phyloP scores from a whole-genome alignment of 208 protist genomes.

The Angomonas ambiguus region DNA sequence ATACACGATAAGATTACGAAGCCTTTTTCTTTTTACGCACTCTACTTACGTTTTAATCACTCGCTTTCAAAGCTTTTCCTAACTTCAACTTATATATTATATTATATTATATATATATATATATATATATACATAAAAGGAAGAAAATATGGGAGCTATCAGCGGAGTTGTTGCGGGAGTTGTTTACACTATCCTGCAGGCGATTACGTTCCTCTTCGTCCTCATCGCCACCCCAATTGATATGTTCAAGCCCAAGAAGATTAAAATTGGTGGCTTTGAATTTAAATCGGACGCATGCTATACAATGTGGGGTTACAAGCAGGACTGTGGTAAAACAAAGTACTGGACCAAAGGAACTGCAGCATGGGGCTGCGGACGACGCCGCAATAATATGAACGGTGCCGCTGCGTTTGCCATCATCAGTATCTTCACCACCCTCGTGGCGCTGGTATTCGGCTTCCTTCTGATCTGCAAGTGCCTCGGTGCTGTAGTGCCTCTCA shows the following conservation, averaged over 20 bases:
- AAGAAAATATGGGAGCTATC: constrained; percentile 25
- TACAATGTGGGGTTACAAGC: constrained; percentile 42
- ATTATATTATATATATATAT: no score
- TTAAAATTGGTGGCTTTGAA: background rate
- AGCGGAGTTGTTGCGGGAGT: constrained; percentile 16
- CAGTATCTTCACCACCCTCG: constrained; percentile 24
- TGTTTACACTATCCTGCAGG: constrained; percentile 27
- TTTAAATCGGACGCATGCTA: constrained; percentile 17
- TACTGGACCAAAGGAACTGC: constrained; percentile 19
- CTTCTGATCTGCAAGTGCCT: constrained; percentile 22
- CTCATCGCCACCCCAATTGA: constrained; percentile 16
- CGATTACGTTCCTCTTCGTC: constrained; percentile 24
- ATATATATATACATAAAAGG: background rate
- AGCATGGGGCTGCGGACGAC: constrained; percentile 23
- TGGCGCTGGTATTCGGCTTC: constrained; percentile 26
- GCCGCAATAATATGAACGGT: constrained; percentile 28
- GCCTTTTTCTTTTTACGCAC: background rate
- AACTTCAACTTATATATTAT: no score
- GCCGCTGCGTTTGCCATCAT: constrained; percentile 35
- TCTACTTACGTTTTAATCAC: no score
- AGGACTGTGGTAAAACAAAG: constrained; percentile 25
- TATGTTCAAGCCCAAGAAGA: constrained; percentile 5
- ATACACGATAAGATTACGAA: background rate
- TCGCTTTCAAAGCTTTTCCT: no score
- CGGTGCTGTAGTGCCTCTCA: constrained; percentile 9